These are phyloP conservation scores for Ambrosia artemisiifolia DNA, from an alignment of 129 eudicot genomes.

Conservation along the genomic window DNA sequence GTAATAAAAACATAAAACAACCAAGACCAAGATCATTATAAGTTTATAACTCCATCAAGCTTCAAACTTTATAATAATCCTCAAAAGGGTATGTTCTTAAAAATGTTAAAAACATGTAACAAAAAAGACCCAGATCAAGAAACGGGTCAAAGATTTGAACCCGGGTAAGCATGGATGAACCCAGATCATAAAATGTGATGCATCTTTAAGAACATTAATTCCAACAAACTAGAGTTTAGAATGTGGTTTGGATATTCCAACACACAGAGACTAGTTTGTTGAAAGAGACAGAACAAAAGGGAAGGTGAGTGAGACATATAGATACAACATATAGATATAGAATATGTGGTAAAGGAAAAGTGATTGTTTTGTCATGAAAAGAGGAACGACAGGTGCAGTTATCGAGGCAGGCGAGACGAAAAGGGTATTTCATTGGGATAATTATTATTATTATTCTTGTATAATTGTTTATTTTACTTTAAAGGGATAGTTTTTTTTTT, in stretches of 20 bases:
- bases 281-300: constrained; percentile 26
- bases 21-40: no score
- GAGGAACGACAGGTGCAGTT: constrained; percentile 30
- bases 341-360: constrained; percentile 23
- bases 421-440: no score
- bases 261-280: constrained; percentile 9
- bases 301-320: constrained; percentile 20
- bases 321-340: neutral
- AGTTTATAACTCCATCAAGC: neutral
- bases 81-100: constrained; percentile 7
- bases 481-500: no score
- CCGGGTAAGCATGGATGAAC: constrained; percentile 10
- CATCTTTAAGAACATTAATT: constrained; percentile 21
- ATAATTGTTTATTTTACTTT: no score
- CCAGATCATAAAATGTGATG: constrained; percentile 35
- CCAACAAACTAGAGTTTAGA: constrained; percentile 19
- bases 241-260: constrained; percentile 22
- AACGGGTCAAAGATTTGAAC: constrained; percentile 3
- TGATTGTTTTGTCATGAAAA: constrained; percentile 23
- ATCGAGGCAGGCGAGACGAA: constrained; percentile 13
- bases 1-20: no score
- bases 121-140: neutral
- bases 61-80: constrained; percentile 2
- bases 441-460: no score
- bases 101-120: neutral